These are phyloP conservation scores for Cyanidium caldarium DNA, from an alignment of 23 red algal species.

Conservation along the genomic window DNA sequence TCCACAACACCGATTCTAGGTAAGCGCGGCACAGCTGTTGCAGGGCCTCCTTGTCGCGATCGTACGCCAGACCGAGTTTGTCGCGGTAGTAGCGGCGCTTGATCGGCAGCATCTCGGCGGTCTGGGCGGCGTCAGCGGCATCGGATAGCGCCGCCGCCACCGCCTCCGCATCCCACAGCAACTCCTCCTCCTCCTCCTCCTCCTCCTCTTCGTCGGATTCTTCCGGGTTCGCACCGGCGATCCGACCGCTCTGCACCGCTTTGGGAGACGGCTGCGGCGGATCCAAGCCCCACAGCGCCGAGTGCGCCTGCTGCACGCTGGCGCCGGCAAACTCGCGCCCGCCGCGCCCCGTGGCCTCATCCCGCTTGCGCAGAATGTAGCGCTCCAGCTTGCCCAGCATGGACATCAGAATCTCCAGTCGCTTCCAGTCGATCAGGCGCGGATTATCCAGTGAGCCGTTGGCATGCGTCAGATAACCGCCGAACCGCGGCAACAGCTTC, in stretches of 20 bases:
- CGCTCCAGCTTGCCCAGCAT: slow-evolving; percentile 56
- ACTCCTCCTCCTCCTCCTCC: neutral
- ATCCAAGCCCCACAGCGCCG: slow-evolving; percentile 37
- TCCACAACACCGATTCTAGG: slow-evolving; percentile 77
- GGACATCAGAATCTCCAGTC: slow-evolving; percentile 57
- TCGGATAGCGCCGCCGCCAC: slow-evolving; percentile 1
- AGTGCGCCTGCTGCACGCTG: slow-evolving; percentile 16
- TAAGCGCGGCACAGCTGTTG: slow-evolving; percentile 21
- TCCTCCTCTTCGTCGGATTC: neutral
- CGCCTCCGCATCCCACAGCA: neutral
- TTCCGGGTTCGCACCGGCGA: neutral
- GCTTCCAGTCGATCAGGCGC: slow-evolving; percentile 30
- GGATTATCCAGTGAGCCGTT: neutral
- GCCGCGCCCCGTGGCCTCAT: slow-evolving; percentile 1
- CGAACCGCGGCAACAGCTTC: slow-evolving; percentile 43
- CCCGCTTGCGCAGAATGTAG: slow-evolving; percentile 21
- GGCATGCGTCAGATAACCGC: slow-evolving; percentile 56
- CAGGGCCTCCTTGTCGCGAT: neutral
- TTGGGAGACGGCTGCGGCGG: neutral
- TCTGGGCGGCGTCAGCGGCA: neutral
- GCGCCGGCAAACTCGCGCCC: neutral
- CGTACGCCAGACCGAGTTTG: slow-evolving; percentile 30
- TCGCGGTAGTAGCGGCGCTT: slow-evolving; percentile 45
- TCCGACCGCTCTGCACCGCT: neutral
- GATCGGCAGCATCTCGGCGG: slow-evolving; percentile 5